phyloP scores from a whole-genome alignment of 2,329 filamentous ascomycete species.

The Ascochyta fabae region DNA sequence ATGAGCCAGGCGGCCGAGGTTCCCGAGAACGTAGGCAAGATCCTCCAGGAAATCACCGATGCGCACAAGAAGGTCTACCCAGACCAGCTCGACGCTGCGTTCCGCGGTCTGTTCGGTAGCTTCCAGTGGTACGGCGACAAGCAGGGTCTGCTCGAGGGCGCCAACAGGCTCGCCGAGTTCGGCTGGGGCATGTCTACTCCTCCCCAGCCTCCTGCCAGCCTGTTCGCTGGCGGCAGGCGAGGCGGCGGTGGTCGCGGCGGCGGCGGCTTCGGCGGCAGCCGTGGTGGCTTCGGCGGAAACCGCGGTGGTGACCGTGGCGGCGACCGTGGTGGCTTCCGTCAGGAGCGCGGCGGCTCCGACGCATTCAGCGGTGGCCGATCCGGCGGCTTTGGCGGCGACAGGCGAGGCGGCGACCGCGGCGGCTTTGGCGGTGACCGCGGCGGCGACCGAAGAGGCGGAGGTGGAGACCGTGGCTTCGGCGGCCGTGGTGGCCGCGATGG shows the following conservation, averaged over 20 bases:
- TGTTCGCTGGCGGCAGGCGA: conserved; percentile 21
- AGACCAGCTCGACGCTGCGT: conserved; percentile 56
- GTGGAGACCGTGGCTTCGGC: conserved; percentile 20
- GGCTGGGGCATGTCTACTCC: conserved; percentile 56
- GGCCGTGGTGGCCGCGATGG: conserved; percentile 30
- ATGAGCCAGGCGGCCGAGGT: conserved; percentile 51
- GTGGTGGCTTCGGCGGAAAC: conserved; percentile 27
- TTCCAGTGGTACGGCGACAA: conserved; percentile 54
- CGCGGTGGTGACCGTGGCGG: conserved; percentile 22
- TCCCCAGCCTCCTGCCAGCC: conserved; percentile 44
- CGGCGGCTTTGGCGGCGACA: conserved; percentile 20
- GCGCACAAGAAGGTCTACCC: conserved; percentile 55
- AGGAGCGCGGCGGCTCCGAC: conserved; percentile 15
- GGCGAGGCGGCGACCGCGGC: conserved; percentile 16
- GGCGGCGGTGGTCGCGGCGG: conserved; percentile 21
- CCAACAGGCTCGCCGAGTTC: conserved; percentile 54
- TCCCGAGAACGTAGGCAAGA: conserved; percentile 50
- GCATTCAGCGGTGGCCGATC: conserved; percentile 2
- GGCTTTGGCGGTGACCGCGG: conserved; percentile 17
- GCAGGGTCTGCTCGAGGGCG: conserved; percentile 49
- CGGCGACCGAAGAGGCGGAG: conserved; percentile 20
- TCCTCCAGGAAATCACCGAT: conserved; percentile 54
- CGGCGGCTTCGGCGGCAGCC: conserved; percentile 22
- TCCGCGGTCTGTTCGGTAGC: conserved; percentile 64
- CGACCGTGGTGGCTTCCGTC: conserved; percentile 23